Conservation (phyloP, 2,329 filamentous ascomycete species). For the Apiospora pterosperma region DNA sequence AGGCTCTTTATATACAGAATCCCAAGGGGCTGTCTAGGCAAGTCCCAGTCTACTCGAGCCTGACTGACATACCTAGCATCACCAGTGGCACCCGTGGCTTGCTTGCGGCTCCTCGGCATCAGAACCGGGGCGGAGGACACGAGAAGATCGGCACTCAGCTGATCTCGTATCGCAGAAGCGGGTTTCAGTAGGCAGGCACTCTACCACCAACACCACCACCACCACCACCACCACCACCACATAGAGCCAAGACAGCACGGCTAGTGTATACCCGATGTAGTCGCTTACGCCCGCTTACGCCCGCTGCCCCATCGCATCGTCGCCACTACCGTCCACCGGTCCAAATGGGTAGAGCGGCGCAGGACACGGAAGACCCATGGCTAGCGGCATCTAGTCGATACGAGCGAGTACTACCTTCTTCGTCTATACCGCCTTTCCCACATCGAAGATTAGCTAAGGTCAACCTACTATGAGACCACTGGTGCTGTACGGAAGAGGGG, state of each 20-base stretch:
- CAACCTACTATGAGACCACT: not conserved
- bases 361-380: too few relatives aligned
- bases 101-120: not conserved
- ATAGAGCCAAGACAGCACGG: not conserved
- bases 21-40: not conserved
- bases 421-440: too few relatives aligned
- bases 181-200: not conserved
- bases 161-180: slow-evolving; percentile 5
- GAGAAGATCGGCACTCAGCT: slow-evolving; percentile 5
- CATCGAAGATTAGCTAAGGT: not conserved
- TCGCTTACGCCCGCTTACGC: not conserved
- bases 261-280: not conserved
- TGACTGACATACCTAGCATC: too few relatives aligned
- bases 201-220: too few relatives aligned
- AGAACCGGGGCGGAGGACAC: not conserved
- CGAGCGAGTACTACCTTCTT: too few relatives aligned
- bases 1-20: slow-evolving; percentile 1
- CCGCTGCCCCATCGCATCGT: not conserved
- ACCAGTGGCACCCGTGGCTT: too few relatives aligned
- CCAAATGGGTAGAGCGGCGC: too few relatives aligned
- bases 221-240: too few relatives aligned
- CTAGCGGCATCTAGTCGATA: too few relatives aligned
- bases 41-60: not conserved
- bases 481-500: not conserved
- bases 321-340: too few relatives aligned